Percentiles rank a stretch among this genome's conserved stretches.
Conservation (phyloP, 371 early-diverging fungal species). For the Phascolomyces articulosus region DNA sequence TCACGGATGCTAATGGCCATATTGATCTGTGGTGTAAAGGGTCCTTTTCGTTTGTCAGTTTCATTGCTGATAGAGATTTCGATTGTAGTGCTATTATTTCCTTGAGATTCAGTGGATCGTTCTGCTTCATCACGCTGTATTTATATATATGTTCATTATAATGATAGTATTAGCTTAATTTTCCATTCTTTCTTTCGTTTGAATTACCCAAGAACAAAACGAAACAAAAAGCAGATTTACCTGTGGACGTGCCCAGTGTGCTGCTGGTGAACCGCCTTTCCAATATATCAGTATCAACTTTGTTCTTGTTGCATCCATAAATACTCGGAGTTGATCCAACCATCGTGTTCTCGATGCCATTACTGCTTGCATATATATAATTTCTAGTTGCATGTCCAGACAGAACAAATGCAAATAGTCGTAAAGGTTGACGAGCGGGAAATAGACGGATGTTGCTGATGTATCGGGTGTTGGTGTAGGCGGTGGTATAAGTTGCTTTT, state of each 20-base stretch:
- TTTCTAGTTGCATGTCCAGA: constrained; percentile 68
- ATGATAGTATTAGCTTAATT: no score
- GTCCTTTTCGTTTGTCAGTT: constrained; percentile 22
- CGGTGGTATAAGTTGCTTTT: constrained; percentile 54
- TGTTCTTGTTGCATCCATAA: constrained; percentile 58
- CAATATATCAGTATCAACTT: constrained; percentile 66
- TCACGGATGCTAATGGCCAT: constrained; percentile 35
- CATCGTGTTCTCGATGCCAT: constrained; percentile 66
- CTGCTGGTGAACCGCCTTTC: constrained; percentile 52
- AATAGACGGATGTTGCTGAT: constrained; percentile 22
- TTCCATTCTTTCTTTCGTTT: no score
- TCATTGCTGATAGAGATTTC: constrained; percentile 37
- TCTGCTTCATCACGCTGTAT: not conserved
- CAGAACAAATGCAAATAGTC: constrained; percentile 72
- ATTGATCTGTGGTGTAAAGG: constrained; percentile 17
- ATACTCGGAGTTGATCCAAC: constrained; percentile 66
- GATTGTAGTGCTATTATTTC: constrained; percentile 21
- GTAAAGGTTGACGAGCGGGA: constrained; percentile 65
- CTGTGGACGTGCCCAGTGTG: constrained; percentile 48
- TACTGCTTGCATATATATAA: constrained; percentile 63
- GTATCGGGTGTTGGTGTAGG: constrained; percentile 4
- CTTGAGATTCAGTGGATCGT: not conserved
- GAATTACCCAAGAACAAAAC: no score
- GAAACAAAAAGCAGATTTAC: not conserved
- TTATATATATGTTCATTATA: no score